A percentile compares a stretch with the other conserved stretches of the same genome.
Conservation (phyloP, 73 alveolate genomes). For the Paramecium sonneborni region DNA sequence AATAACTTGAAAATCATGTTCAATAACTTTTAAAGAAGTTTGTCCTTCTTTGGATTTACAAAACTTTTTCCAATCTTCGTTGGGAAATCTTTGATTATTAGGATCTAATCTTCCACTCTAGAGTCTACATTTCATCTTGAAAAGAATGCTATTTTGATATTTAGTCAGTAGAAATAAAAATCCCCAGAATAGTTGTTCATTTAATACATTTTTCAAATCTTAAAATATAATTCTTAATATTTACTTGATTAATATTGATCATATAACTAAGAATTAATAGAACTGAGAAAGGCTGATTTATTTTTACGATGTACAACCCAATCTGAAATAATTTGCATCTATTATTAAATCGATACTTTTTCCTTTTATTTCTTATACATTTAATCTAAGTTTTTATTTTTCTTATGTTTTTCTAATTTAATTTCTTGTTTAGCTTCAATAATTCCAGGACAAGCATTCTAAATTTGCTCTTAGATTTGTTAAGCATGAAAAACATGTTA, state of each 20-base stretch:
- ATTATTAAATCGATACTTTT: not conserved
- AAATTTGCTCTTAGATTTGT: not conserved
- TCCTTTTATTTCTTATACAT: not conserved
- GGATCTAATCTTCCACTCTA: not conserved
- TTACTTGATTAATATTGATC: slow-evolving; percentile 25
- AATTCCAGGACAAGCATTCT: not conserved
- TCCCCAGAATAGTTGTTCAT: not conserved
- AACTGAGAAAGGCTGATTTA: slow-evolving; percentile 11
- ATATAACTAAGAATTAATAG: not conserved
- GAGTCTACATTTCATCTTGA: not conserved
- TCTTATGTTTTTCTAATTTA: not conserved
- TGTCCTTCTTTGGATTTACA: slow-evolving; percentile 32
- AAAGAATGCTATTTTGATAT: slow-evolving; percentile 9
- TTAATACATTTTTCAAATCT: not conserved
- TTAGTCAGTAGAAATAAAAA: slow-evolving; percentile 10
- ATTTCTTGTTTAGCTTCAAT: not conserved
- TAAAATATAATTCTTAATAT: not conserved
- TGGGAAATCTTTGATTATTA: not conserved
- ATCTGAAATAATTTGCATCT: not conserved
- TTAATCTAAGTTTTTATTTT: slow-evolving; percentile 1
- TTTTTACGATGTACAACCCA: slow-evolving; percentile 42
- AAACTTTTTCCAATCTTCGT: slow-evolving; percentile 2
- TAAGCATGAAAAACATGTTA: slow-evolving; percentile 6
- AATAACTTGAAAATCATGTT: slow-evolving; percentile 15
- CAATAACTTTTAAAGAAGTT: not conserved